phyloP scores from a whole-genome alignment of 2,329 filamentous ascomycete species.

The Gremmenia infestans region DNA sequence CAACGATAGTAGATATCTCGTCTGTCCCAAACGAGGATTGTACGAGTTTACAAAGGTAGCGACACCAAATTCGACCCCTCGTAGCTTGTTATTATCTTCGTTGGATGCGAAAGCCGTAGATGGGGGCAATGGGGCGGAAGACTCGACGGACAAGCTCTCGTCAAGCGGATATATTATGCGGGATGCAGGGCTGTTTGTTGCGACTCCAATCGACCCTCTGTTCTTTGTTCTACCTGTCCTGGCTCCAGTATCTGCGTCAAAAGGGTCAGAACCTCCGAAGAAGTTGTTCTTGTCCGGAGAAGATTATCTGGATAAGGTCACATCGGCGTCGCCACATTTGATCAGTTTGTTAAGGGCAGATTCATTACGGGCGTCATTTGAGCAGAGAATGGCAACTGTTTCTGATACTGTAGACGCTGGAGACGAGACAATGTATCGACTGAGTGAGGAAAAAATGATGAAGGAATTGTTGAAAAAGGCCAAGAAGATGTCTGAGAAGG shows the following conservation, averaged over 20 bases:
- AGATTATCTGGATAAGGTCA: constrained; percentile 64
- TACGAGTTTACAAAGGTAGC: constrained; percentile 60
- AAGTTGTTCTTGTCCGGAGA: constrained; percentile 64
- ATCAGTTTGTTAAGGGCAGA: constrained; percentile 49
- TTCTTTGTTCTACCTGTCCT: constrained; percentile 79
- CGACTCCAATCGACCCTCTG: constrained; percentile 77
- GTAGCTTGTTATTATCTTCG: constrained; percentile 54
- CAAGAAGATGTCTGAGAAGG: constrained; percentile 55
- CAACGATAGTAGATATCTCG: constrained; percentile 53
- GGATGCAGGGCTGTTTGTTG: constrained; percentile 71
- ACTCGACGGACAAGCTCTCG: constrained; percentile 7
- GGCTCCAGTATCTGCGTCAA: constrained; percentile 38
- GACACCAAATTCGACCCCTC: constrained; percentile 47
- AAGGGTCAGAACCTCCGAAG: constrained; percentile 45
- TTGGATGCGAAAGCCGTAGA: constrained; percentile 5
- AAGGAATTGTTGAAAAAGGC: constrained; percentile 66
- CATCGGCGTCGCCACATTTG: constrained; percentile 51
- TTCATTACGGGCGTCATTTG: constrained; percentile 45
- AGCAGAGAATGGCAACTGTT: constrained; percentile 61
- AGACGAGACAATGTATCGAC: constrained; percentile 78
- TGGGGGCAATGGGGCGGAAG: constrained; percentile 13
- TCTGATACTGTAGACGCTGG: constrained; percentile 82
- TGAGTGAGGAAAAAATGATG: constrained; percentile 68
- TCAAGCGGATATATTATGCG: constrained; percentile 52
- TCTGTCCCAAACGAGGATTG: constrained; percentile 56